Conservation (phyloP, 2,329 filamentous ascomycete genomes). For the Paracamarosporium sp. region DNA sequence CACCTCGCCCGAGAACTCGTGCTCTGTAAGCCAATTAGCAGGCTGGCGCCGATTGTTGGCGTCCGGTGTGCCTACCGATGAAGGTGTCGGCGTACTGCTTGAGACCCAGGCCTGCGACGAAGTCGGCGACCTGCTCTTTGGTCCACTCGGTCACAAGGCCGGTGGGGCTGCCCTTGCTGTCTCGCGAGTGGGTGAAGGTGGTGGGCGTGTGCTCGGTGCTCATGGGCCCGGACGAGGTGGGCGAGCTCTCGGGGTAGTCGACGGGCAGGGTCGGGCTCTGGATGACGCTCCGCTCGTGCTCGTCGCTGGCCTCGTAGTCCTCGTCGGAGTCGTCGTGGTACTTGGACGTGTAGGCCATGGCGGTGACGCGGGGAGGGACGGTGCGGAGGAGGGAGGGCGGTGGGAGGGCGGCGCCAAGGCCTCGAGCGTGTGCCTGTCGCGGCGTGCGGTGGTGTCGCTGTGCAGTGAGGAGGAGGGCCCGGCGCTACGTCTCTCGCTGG, state of each 20-base stretch:
- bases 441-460: conserved; percentile 18
- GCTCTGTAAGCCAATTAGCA: conserved; percentile 65
- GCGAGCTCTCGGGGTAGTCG: conserved; percentile 70
- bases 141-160: conserved; percentile 82
- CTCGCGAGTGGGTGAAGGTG: conserved; percentile 71
- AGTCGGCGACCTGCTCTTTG: conserved; percentile 88
- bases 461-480: conserved; percentile 14
- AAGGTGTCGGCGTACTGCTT: conserved; percentile 84
- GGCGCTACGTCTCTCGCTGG: conserved; percentile 14
- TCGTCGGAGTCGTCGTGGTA: conserved; percentile 73
- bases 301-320: conserved; percentile 72
- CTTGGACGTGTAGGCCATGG: conserved; percentile 52
- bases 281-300: conserved; percentile 77
- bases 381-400: conserved; percentile 16
- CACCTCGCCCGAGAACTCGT: conserved; percentile 92
- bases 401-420: conserved; percentile 33
- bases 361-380: conserved; percentile 12
- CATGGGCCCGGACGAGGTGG: conserved; percentile 74
- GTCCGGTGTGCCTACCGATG: conserved; percentile 68
- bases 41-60: not conserved
- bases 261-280: conserved; percentile 66
- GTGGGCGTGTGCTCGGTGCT: conserved; percentile 80
- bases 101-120: conserved; percentile 79
- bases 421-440: conserved; percentile 8
- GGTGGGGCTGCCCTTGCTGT: conserved; percentile 71